A percentile compares a stretch with the other conserved stretches of the same genome.
These are phyloP conservation scores for Thelonectria blattea DNA, from an alignment of 2,329 filamentous ascomycete genomes.

Conservation along the genomic window DNA sequence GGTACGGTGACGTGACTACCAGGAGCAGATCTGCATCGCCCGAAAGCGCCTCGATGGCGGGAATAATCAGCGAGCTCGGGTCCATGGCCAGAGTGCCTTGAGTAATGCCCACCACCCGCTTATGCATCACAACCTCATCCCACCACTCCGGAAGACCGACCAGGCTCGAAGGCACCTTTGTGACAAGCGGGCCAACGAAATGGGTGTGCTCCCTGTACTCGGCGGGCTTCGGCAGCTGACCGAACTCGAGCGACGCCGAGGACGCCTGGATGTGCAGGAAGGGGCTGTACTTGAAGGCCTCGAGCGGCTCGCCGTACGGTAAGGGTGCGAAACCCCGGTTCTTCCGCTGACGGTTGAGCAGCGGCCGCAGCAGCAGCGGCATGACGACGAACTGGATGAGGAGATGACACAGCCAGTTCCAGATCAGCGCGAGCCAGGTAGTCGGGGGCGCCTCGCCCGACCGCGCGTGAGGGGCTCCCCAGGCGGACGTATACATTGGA, in stretches of 20 bases:
- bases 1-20: conserved; percentile 43
- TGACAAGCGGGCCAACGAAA: conserved; percentile 46
- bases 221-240: conserved; percentile 31
- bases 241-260: conserved; percentile 43
- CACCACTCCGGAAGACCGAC: conserved; percentile 42
- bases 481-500: conserved; percentile 44
- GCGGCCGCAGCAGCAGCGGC: conserved; percentile 37
- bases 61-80: conserved; percentile 46
- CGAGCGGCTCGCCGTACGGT: conserved; percentile 39
- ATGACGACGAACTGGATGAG: conserved; percentile 37
- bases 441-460: conserved; percentile 42
- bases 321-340: conserved; percentile 38
- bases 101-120: conserved; percentile 44
- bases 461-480: conserved; percentile 39
- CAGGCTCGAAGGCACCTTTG: conserved; percentile 17
- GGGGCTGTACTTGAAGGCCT: conserved; percentile 45
- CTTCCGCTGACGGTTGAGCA: conserved; percentile 42
- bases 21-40: conserved; percentile 38
- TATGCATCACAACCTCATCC: conserved; percentile 38
- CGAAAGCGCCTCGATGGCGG: conserved; percentile 43
- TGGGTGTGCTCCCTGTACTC: conserved; percentile 29
- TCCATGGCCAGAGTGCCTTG: conserved; percentile 48
- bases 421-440: conserved; percentile 33
- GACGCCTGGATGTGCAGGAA: conserved; percentile 49
- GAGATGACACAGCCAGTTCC: conserved; percentile 39